Percentiles rank a stretch among this genome's conserved stretches.
These are phyloP conservation scores for Eutypella sp. DNA, from an alignment of 2,329 filamentous ascomycete species.

Conservation along the genomic window DNA sequence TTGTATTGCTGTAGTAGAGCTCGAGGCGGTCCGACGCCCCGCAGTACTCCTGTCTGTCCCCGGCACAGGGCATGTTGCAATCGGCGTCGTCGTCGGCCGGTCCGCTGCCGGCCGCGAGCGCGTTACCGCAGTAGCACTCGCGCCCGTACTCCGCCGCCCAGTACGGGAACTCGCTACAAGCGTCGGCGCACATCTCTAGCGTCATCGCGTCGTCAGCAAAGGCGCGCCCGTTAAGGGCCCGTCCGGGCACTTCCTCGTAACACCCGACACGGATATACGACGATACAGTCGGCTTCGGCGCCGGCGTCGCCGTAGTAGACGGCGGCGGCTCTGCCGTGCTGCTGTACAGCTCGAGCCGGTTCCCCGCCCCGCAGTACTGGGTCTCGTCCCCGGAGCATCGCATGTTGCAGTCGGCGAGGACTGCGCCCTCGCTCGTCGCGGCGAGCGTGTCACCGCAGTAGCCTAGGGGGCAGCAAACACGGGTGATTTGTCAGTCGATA, in stretches of 20 bases:
- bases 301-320: slow-evolving; percentile 30
- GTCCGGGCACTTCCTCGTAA: slow-evolving; percentile 32
- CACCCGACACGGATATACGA: slow-evolving; percentile 34
- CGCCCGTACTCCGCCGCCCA: slow-evolving; percentile 34
- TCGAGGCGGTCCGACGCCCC: slow-evolving; percentile 21
- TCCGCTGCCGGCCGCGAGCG: slow-evolving; percentile 26
- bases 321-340: slow-evolving; percentile 33
- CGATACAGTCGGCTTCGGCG: slow-evolving; percentile 29
- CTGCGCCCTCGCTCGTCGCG: slow-evolving; percentile 25
- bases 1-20: slow-evolving; percentile 16
- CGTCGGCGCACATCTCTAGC: slow-evolving; percentile 31
- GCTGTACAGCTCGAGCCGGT: slow-evolving; percentile 39
- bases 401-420: slow-evolving; percentile 34
- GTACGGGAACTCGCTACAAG: slow-evolving; percentile 31
- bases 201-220: slow-evolving; percentile 33
- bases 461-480: too few species aligned
- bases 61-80: slow-evolving; percentile 34
- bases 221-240: slow-evolving; percentile 30
- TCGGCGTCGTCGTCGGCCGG: slow-evolving; percentile 27
- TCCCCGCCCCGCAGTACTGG: slow-evolving; percentile 38
- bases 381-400: slow-evolving; percentile 35
- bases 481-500: neutral
- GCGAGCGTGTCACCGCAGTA: slow-evolving; percentile 44
- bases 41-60: slow-evolving; percentile 32
- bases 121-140: slow-evolving; percentile 38